Evolutionary conservation across 2,329 filamentous ascomycete genomes (phyloP), one percentile per base, ranked within the genome.

Genomic region (Ophioceras dolichostomum): DNA sequence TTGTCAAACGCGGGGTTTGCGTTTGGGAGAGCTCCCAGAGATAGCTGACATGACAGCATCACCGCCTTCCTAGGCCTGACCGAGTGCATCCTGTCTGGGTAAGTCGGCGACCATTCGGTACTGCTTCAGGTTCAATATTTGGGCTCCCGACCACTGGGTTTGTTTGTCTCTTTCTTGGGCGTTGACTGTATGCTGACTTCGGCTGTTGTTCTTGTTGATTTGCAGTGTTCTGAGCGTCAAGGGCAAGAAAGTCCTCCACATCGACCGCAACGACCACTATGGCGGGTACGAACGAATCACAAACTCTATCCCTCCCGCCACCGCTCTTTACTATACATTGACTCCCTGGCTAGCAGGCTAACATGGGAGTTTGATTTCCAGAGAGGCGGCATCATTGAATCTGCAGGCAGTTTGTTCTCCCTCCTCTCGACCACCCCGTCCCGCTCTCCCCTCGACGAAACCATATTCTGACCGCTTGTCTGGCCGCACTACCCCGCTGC

Each of bases 81-180:
- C 46, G 91, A 98, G 77, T 98, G 91, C 68, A 91, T 98, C 58
- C 83, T 98, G 51, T 95, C 89, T 59, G 91, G 89, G 87, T 94
- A 82, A 58, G 35, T 20, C 10, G 19, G n/a, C n/a, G n/a, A n/a
- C n/a, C n/a, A n/a, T n/a, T n/a, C n/a, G n/a, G n/a, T n/a, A n/a
- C n/a, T n/a, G n/a, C n/a, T n/a, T n/a, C n/a, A n/a, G n/a, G n/a
- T n/a, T n/a, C n/a, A n/a, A n/a, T n/a, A n/a, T n/a, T n/a, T n/a
- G n/a, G n/a, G n/a, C n/a, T n/a, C n/a, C n/a, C n/a, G n/a, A n/a
- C n/a, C n/a, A n/a, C n/a, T n/a, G n/a, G n/a, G n/a, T n/a, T n/a
- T n/a, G n/a, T n/a, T n/a, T n/a, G n/a, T n/a, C n/a, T n/a, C n/a
- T n/a, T n/a, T n/a, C n/a, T n/a, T n/a, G n/a, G n/a, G n/a, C n/a